A percentile compares a stretch with the other conserved stretches of the same genome.
Conservation (phyloP, 2,329 filamentous ascomycete species). For the Didymella exigua region DNA sequence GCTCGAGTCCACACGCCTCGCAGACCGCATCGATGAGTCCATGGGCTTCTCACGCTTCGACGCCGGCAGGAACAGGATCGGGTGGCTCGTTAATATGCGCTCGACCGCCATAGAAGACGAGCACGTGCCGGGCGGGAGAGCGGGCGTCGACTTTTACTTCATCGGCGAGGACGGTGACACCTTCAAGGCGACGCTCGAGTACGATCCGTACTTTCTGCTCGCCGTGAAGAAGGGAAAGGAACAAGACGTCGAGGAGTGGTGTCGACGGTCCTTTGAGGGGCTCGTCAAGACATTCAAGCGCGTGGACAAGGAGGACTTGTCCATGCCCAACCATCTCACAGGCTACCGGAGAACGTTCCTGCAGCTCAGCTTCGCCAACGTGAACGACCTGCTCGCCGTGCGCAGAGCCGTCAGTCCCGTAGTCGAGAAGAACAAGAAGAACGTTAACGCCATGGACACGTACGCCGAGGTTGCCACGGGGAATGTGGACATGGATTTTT, state of each 20-base stretch:
- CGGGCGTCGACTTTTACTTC: slow-evolving; percentile 96
- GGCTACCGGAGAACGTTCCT: slow-evolving; percentile 90
- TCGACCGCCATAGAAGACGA: slow-evolving; percentile 85
- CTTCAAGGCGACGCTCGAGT: slow-evolving; percentile 96
- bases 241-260: slow-evolving; percentile 95
- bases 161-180: slow-evolving; percentile 75
- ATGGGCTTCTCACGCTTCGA: slow-evolving; percentile 96
- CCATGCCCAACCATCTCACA: slow-evolving; percentile 93
- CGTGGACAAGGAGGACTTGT: slow-evolving; percentile 89
- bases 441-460: slow-evolving; percentile 95
- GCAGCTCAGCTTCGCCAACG: slow-evolving; percentile 85
- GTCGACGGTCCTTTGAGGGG: slow-evolving; percentile 77
- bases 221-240: slow-evolving; percentile 88
- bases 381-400: slow-evolving; percentile 82
- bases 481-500: slow-evolving; percentile 88
- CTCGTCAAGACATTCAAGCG: slow-evolving; percentile 77
- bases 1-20: slow-evolving; percentile 81
- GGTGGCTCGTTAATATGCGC: slow-evolving; percentile 96
- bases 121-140: slow-evolving; percentile 79
- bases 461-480: slow-evolving; percentile 92
- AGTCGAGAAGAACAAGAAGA: slow-evolving; percentile 95
- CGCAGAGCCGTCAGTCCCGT: slow-evolving; percentile 84
- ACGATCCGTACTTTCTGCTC: slow-evolving; percentile 94
- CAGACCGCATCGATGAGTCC: slow-evolving; percentile 87
- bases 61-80: slow-evolving; percentile 79